Percentiles rank a stretch among this genome's conserved stretches.
These are phyloP conservation scores for Ilex asprella DNA, from an alignment of 257 asterid genomes.

Conservation along the genomic window DNA sequence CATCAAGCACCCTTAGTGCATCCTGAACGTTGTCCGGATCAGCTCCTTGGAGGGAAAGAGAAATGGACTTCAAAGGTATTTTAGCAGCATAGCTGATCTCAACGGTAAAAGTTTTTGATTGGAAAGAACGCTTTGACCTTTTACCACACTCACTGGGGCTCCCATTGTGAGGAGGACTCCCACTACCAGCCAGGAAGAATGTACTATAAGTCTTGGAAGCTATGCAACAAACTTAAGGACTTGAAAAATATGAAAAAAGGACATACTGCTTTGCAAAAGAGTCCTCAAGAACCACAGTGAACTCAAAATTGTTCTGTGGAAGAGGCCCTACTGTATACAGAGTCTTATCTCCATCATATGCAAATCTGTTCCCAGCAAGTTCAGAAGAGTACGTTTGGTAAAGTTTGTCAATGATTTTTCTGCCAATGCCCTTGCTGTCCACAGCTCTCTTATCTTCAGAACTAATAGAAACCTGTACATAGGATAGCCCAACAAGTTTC, in stretches of 20 bases:
- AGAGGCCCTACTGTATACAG: conserved; percentile 76
- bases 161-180: conserved; percentile 31
- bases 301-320: conserved; percentile 51
- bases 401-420: conserved; percentile 63
- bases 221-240: neutral
- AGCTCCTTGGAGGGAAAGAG: conserved; percentile 63
- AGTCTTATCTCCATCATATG: conserved; percentile 76
- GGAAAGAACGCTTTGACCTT: conserved; percentile 50
- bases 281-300: conserved; percentile 67
- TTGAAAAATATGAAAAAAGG: neutral
- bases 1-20: conserved; percentile 66
- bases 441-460: conserved; percentile 39
- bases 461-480: conserved; percentile 61
- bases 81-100: conserved; percentile 65
- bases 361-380: conserved; percentile 57
- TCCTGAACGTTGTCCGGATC: conserved; percentile 56
- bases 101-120: conserved; percentile 51
- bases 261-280: conserved; percentile 50
- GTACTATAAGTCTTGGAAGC: neutral
- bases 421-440: conserved; percentile 50
- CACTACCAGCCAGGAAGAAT: conserved; percentile 23
- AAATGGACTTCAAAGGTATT: conserved; percentile 52
- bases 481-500: conserved; percentile 13
- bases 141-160: conserved; percentile 42
- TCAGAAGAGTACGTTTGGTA: conserved; percentile 69